A percentile compares a stretch with the other conserved stretches of the same genome.
These are phyloP conservation scores for Cochlearia excelsa DNA, from an alignment of 345 rosid genomes.

Conservation along the genomic window DNA sequence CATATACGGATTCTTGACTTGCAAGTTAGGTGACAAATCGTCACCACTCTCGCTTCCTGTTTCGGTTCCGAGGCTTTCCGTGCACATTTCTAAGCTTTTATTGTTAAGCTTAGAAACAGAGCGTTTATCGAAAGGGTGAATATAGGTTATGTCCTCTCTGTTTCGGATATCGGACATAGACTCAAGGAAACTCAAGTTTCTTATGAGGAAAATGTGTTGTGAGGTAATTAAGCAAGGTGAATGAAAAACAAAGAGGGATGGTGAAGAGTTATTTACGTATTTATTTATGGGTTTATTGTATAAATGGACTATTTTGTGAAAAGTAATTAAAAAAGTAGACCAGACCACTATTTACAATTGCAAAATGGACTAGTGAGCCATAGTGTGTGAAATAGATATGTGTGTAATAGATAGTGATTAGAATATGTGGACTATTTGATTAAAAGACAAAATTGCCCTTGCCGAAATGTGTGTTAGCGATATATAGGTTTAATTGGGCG, in stretches of 20 bases:
- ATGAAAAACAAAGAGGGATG: conserved; percentile 25
- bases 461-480: too few species aligned
- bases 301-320: too few species aligned
- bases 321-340: too few species aligned
- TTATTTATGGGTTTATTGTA: too few species aligned
- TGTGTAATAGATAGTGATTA: too few species aligned
- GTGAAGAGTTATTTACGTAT: conserved; percentile 25
- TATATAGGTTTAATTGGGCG: too few species aligned
- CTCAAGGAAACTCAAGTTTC: conserved; percentile 54
- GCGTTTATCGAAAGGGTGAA: conserved; percentile 59
- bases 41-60: conserved; percentile 57
- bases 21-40: conserved; percentile 29
- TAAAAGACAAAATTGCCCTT: too few species aligned
- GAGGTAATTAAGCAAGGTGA: conserved; percentile 3
- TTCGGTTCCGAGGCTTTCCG: conserved; percentile 86
- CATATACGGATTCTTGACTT: conserved; percentile 16
- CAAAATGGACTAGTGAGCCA: too few species aligned
- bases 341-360: too few species aligned
- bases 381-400: too few species aligned
- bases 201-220: not conserved
- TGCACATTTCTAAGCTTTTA: conserved; percentile 84
- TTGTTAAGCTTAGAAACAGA: conserved; percentile 50
- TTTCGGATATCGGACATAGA: conserved; percentile 31
- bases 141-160: conserved; percentile 37
- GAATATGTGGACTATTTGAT: too few species aligned